These are phyloP conservation scores for Kodamaea arcana DNA, from an alignment of 1,139 yeast genomes.

Conservation along the genomic window DNA sequence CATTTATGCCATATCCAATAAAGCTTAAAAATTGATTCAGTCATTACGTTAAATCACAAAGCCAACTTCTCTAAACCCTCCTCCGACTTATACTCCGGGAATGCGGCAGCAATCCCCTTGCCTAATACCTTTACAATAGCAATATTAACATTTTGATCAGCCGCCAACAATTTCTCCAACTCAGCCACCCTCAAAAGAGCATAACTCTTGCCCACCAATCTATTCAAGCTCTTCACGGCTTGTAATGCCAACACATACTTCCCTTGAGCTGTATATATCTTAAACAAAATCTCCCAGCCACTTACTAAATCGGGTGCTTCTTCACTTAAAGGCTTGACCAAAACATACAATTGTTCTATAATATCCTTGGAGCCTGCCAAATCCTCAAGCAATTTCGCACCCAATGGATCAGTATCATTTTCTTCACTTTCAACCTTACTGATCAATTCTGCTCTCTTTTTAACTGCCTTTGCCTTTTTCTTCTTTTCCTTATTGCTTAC, in stretches of 20 bases:
- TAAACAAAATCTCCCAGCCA: conserved; percentile 38
- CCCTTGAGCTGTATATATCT: conserved; percentile 34
- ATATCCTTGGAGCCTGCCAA: conserved; percentile 22
- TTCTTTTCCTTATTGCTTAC: conserved; percentile 21
- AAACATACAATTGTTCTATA: conserved; percentile 26
- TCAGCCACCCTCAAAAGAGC: conserved; percentile 18
- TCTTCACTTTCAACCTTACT: conserved; percentile 41
- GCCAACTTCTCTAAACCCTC: background rate
- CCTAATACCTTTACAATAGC: conserved; percentile 46
- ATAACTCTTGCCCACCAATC: conserved; percentile 20
- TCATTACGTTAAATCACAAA: background rate
- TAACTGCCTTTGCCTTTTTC: conserved; percentile 29
- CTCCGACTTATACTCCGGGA: conserved; percentile 23
- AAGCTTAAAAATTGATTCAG: no score
- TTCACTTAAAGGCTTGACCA: conserved; percentile 29
- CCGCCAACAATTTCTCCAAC: conserved; percentile 21
- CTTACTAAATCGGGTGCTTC: conserved; percentile 33
- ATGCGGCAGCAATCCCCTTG: conserved; percentile 35
- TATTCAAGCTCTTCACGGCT: conserved; percentile 37
- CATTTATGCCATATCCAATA: no score
- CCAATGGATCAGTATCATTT: conserved; percentile 49
- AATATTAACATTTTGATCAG: conserved; percentile 30
- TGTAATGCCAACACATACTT: conserved; percentile 48
- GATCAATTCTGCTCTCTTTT: conserved; percentile 36
- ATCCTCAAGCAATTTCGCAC: conserved; percentile 33